Percentiles rank a stretch among this genome's conserved stretches.
Conservation (phyloP, 768 basidiomycete genomes). For the Lentinula boryana region DNA sequence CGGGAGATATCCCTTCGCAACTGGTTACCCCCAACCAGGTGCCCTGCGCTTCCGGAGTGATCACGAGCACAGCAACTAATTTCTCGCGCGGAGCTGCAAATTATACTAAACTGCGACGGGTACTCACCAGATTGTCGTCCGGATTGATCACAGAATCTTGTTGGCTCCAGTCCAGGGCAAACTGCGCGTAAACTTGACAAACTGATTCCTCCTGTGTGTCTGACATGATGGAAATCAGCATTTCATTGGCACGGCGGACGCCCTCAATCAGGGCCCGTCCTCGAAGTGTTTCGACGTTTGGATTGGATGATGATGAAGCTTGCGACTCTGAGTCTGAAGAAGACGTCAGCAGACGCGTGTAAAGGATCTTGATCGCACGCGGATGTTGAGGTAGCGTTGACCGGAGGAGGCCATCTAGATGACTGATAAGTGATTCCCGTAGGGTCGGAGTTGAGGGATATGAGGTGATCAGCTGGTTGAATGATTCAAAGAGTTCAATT, state of each 20-base stretch:
- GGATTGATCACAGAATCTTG: conserved; percentile 21
- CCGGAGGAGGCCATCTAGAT: conserved; percentile 31
- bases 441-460: conserved; percentile 30
- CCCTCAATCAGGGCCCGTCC: conserved; percentile 32
- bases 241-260: conserved; percentile 31
- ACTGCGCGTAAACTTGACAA: conserved; percentile 33
- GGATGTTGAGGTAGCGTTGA: conserved; percentile 26
- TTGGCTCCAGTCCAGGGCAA: conserved; percentile 50
- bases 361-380: conserved; percentile 29
- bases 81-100: neutral
- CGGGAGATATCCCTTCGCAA: neutral
- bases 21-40: neutral
- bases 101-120: neutral
- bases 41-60: neutral
- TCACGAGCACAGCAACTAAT: neutral
- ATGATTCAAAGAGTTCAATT: conserved; percentile 33
- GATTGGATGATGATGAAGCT: neutral
- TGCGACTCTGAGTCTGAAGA: neutral
- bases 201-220: conserved; percentile 19
- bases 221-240: conserved; percentile 19
- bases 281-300: conserved; percentile 8
- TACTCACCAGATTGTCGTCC: conserved; percentile 45
- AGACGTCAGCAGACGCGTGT: conserved; percentile 22
- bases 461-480: conserved; percentile 30
- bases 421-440: conserved; percentile 29